phyloP scores from a whole-genome alignment of 75 land plant genomes.

The Picea glauca region DNA sequence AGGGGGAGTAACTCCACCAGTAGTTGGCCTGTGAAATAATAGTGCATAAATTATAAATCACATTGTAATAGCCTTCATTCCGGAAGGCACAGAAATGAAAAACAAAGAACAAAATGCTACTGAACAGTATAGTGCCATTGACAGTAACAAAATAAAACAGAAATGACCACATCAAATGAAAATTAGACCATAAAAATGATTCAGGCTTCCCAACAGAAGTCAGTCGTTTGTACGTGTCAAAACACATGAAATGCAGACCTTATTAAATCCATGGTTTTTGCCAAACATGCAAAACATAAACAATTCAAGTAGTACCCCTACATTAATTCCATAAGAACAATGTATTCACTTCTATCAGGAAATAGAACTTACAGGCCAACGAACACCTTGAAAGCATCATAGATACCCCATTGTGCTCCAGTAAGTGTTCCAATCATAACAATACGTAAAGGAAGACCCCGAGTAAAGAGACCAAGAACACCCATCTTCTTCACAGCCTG shows the following conservation, averaged over 20 bases:
- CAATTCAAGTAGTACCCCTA: neutral
- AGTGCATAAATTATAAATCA: neutral
- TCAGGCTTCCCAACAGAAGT: too few species aligned
- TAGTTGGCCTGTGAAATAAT: conserved; percentile 29
- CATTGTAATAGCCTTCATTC: neutral
- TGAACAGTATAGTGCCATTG: too few species aligned
- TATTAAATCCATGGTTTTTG: neutral
- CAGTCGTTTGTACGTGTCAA: too few species aligned
- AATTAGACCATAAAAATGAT: too few species aligned
- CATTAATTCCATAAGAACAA: neutral
- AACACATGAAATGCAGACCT: neutral
- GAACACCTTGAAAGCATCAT: conserved; percentile 52
- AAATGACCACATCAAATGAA: too few species aligned
- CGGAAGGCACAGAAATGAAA: neutral
- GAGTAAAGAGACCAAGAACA: conserved; percentile 30
- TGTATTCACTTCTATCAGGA: neutral
- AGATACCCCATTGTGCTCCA: conserved; percentile 53
- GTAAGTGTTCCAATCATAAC: conserved; percentile 49
- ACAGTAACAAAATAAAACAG: too few species aligned
- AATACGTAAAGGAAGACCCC: conserved; percentile 47
- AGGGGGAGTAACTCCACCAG: conserved; percentile 32
- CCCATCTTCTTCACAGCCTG: conserved; percentile 34
- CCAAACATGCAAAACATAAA: neutral
- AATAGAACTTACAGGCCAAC: conserved; percentile 40
- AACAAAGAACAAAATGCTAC: neutral